Base-by-base conservation (phyloP, 2,329 filamentous ascomycete species). In the Sordariomycetes sp. region DNA sequence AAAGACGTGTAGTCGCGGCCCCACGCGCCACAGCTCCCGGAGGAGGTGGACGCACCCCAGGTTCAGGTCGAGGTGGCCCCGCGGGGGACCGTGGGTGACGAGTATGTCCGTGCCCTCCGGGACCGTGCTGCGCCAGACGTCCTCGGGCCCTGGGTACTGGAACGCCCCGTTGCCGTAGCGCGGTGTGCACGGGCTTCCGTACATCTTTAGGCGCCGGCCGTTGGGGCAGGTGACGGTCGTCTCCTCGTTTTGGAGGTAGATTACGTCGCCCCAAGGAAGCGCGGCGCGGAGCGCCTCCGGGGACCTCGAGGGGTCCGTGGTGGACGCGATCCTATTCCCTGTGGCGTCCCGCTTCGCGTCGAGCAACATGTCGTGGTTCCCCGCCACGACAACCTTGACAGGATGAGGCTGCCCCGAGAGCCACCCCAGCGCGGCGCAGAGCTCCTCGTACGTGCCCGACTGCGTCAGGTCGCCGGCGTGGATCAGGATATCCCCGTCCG, bases 371-470 rank as follows among this genome's bases (percentile, higher is more conserved):
- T 76, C 74, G 58, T 76, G 75, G 56, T 77, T 78, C 3, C 75
- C 76, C 17, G 70, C 74, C 6, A 78, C 64, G 4, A 76, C 67
- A 50, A 77, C 65, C 61, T 78, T 78, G 63, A 72, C 62, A 6
- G 58, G 52, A 58, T 76, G 74, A 0, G 71, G 65, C 56, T 91
- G 78, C 3, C 75, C 74, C 53, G 76, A 79, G 13, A 96, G 62
- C 76, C 75, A 79, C n/a, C 62, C 57, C 51, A 96, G 76, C 64
- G 94, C 86, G n/a, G 73, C 74, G 72, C 96, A 90, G 58, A 97
- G 84, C 60, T 90, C 86, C 13, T 75, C 74, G 0, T 82, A 78
- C 10, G 82, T 86, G 45, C 92, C 92, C 24, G 75, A 64, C 10
- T 73, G 64, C 0, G 73, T 75, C n/a, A 78, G 66, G 59, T 78